Conservation (phyloP, 345 rosid genomes). For the Euphorbia tirucalli region DNA sequence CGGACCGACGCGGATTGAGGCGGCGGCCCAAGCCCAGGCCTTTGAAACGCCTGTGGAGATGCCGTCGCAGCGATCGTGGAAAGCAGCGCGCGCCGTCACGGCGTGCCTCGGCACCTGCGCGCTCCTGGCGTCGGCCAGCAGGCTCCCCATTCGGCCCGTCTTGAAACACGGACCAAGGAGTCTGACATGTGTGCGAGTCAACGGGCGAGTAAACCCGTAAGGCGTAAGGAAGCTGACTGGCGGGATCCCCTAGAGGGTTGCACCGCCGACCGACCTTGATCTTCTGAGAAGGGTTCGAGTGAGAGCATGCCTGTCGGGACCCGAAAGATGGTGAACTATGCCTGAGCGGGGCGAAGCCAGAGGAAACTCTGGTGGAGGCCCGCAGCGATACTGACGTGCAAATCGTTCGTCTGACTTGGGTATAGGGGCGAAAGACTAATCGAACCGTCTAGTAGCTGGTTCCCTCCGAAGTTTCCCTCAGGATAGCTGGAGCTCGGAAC, state of each 20-base stretch:
- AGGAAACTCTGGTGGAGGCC: not conserved
- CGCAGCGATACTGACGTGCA: not conserved
- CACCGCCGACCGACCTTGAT: not conserved
- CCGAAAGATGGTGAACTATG: not conserved
- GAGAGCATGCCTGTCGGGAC: not conserved
- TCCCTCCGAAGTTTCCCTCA: too few species aligned
- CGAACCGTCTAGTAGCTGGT: too few species aligned
- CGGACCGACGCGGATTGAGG: too few species aligned
- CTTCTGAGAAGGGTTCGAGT: not conserved
- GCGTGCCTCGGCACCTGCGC: conserved; percentile 14
- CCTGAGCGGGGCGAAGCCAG: not conserved
- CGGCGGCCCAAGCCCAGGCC: too few species aligned
- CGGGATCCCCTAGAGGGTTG: not conserved
- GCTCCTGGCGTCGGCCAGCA: conserved; percentile 27
- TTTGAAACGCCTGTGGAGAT: too few species aligned
- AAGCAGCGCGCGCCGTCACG: too few species aligned
- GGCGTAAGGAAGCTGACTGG: too few species aligned
- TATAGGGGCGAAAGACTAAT: too few species aligned
- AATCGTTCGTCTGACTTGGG: too few species aligned
- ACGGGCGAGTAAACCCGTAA: conserved; percentile 28
- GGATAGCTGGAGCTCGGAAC: too few species aligned
- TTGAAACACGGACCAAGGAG: conserved; percentile 65
- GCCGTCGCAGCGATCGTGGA: too few species aligned
- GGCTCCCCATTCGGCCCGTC: conserved; percentile 47
- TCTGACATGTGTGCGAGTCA: conserved; percentile 48